Base-by-base conservation (phyloP, 1,284 basidiomycete genomes). In the Puccinia brachypodii region DNA sequence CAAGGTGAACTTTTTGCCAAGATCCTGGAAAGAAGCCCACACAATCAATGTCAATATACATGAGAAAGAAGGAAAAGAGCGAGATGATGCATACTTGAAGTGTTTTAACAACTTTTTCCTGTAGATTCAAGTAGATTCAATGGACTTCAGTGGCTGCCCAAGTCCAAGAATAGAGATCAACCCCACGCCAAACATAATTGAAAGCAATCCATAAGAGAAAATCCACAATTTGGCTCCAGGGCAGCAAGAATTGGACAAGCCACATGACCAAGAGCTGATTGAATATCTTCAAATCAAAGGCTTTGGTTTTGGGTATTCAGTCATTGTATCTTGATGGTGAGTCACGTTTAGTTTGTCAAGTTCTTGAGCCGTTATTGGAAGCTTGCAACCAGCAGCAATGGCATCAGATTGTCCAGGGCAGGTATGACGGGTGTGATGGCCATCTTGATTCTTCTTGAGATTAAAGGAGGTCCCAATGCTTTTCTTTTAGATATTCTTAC, bases 61-160 rank as follows among this genome's bases (percentile, higher is more conserved):
- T n/a, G n/a, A n/a, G n/a, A n/a, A n/a, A n/a, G n/a, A n/a, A n/a
- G n/a, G n/a, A n/a, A n/a, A n/a, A n/a, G n/a, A n/a, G n/a, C n/a
- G n/a, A n/a, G n/a, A n/a, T n/a, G n/a, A n/a, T n/a, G n/a, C n/a
- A n/a, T n/a, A n/a, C n/a, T n/a, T n/a, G n/a, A n/a, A n/a, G n/a
- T n/a, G n/a, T n/a, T n/a, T n/a, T n/a, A n/a, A n/a, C n/a, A n/a
- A n/a, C n/a, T n/a, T n/a, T n/a, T n/a, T n/a, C n/a, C n/a, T n/a
- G n/a, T n/a, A n/a, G n/a, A n/a, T n/a, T n/a, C n/a, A n/a, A n/a
- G n/a, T n/a, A 66, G 4, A 66, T 31, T 4, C 31, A 53, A 31
- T 73, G 44, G 22, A 28, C 71, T 38, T 73, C 42, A n/a, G 25
- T 56, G 9, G 71, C 71, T 28, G 71, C 71, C 71, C 71, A 73